Evolutionary conservation across 805 yeast species (phyloP).

Genomic region (Myxozyma udenii): DNA sequence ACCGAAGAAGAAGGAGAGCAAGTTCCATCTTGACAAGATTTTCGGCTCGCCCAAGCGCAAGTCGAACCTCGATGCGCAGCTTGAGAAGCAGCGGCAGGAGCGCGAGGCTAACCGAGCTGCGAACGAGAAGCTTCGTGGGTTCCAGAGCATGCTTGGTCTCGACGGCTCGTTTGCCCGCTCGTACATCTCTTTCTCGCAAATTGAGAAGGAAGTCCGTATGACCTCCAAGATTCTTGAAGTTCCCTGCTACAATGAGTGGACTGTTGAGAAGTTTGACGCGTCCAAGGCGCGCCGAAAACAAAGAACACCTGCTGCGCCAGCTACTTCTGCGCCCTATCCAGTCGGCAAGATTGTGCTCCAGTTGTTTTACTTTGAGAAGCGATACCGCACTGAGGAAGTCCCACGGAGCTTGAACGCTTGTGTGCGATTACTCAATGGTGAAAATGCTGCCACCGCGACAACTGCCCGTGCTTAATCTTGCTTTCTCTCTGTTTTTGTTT

Average conservation of each 20-base stretch:
- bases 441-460: too few relatives aligned
- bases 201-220: slow-evolving; percentile 56
- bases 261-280: slow-evolving; percentile 31
- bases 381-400: slow-evolving; percentile 56
- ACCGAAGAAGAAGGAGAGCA: slow-evolving; percentile 19
- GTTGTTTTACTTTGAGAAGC: slow-evolving; percentile 67
- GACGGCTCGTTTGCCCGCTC: slow-evolving; percentile 90
- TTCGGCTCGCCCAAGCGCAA: slow-evolving; percentile 21
- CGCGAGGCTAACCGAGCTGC: slow-evolving; percentile 43
- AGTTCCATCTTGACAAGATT: slow-evolving; percentile 16
- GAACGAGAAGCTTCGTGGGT: slow-evolving; percentile 35
- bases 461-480: too few relatives aligned
- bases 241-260: slow-evolving; percentile 83
- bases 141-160: slow-evolving; percentile 65
- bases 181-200: slow-evolving; percentile 59
- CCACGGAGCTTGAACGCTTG: slow-evolving; percentile 61
- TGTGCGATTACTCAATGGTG: slow-evolving; percentile 18
- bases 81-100: slow-evolving; percentile 33
- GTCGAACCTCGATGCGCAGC: slow-evolving; percentile 32
- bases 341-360: slow-evolving; percentile 67
- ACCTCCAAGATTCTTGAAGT: slow-evolving; percentile 50
- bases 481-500: too few relatives aligned
- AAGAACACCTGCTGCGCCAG: slow-evolving; percentile 30
- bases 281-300: slow-evolving; percentile 23
- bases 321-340: slow-evolving; percentile 46